Evolutionary conservation across 225 moss, liverwort and hornwort species (phyloP), one percentile per base, ranked within the genome.

Genomic region (Neckera pumila): DNA sequence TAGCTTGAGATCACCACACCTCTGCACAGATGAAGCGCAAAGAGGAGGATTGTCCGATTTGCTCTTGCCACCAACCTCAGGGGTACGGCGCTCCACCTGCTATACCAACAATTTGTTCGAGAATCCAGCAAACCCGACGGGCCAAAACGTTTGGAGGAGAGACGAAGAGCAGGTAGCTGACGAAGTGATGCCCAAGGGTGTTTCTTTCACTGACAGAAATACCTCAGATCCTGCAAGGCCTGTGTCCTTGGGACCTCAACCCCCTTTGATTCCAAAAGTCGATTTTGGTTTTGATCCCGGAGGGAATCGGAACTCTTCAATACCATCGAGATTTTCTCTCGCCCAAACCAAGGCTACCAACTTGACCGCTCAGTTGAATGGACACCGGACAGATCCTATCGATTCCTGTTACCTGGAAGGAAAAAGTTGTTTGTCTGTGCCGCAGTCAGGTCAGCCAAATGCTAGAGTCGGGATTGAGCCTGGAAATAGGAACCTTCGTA

Each of bases 251-350:
- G 70, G 60, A 85, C 30, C 34, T 62, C 85, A 87, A 54, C 60
- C 87, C 84, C 84, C 65, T 64, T 27, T 51, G n/a, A 87, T 80
- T 75, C 77, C 85, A 17, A 81, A 51, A 57, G 67, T 59, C 18
- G 54, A 82, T 63, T 84, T 88, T 43, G 88, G 80, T 51, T 91
- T 90, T 74, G 89, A 90, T 88, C 89, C 81, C 12, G 56, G 87
- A 49, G 76, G 84, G 40, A 59, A 83, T 54, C 83, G 9, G 17
- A 54, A 69, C 15, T 54, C 66, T 67, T 59, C 40, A 70, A 17
- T 33, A 51, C 26, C 85, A 81, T 84, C 86, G 62, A 70, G 30
- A 15, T 38, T 56, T 12, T 34, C 51, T 65, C 67, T 15, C 27
- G 54, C 23, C 81, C 76, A 63, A 70, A n/a, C 34, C 18, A 84